A percentile compares a stretch with the other conserved stretches of the same genome.
These are phyloP conservation scores for Prunus dulcis DNA, from an alignment of 306 rosid genomes.

Conservation along the genomic window DNA sequence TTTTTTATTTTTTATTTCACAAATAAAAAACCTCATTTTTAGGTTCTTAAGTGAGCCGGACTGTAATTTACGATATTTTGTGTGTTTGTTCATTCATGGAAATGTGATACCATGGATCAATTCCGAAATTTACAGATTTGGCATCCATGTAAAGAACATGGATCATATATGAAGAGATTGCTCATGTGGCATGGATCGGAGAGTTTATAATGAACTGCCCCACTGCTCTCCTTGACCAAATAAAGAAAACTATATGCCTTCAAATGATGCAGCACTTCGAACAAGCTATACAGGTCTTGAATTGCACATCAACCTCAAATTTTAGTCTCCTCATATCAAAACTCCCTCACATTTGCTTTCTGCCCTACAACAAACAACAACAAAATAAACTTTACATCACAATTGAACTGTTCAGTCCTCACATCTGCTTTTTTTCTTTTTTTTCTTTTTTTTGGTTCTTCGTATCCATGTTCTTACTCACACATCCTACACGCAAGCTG, in stretches of 20 bases:
- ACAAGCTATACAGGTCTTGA: neutral
- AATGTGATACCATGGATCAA: neutral
- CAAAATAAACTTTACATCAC: neutral
- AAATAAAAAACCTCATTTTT: no score
- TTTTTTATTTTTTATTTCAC: no score
- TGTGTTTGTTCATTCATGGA: no score
- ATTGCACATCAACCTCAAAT: neutral
- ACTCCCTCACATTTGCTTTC: slow-evolving; percentile 59
- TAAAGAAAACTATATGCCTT: neutral
- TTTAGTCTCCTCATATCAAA: slow-evolving; percentile 9
- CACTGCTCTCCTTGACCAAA: no score
- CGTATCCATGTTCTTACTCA: no score
- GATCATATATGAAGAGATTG: neutral
- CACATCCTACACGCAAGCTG: neutral
- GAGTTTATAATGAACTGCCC: no score
- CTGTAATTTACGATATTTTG: no score
- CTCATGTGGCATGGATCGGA: neutral
- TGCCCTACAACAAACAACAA: slow-evolving; percentile 49
- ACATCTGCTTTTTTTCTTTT: neutral
- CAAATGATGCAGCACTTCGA: neutral
- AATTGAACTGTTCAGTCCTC: neutral
- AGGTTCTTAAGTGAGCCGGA: no score
- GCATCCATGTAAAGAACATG: neutral
- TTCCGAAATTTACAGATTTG: neutral
- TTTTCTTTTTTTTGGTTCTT: neutral